Percentiles rank a stretch among this genome's conserved stretches.
phyloP scores from a whole-genome alignment of 2,329 filamentous ascomycete genomes.

The Allantophomopsis lycopodina region DNA sequence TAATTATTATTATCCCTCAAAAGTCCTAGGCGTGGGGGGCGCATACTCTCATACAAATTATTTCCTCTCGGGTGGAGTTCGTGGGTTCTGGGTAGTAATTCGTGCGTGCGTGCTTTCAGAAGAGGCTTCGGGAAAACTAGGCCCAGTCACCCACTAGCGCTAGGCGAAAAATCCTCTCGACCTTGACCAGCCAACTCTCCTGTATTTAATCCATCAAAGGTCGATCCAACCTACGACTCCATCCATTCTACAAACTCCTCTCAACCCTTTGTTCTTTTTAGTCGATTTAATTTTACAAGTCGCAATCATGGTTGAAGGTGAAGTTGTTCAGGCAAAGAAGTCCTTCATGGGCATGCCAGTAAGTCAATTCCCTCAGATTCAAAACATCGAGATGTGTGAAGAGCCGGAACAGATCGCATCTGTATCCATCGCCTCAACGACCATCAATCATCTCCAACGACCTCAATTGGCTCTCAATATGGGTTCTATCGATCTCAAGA shows the following conservation, averaged over 20 bases:
- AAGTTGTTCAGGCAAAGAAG: slow-evolving; percentile 26
- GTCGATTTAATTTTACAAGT: slow-evolving; percentile 27
- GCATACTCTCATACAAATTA: too few species aligned
- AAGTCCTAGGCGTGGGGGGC: too few species aligned
- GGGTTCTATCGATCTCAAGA: background rate
- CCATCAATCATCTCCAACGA: slow-evolving; percentile 10
- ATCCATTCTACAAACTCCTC: slow-evolving; percentile 34
- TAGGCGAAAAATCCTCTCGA: background rate
- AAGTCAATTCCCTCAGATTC: slow-evolving; percentile 22
- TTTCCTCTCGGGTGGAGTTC: too few species aligned
- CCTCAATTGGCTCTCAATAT: slow-evolving; percentile 10
- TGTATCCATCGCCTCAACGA: slow-evolving; percentile 7
- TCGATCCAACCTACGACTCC: background rate
- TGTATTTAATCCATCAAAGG: slow-evolving; percentile 5
- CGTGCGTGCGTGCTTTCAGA: too few species aligned
- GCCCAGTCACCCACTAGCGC: slow-evolving; percentile 1
- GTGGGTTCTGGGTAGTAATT: too few species aligned
- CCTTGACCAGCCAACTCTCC: slow-evolving; percentile 6
- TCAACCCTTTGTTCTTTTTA: slow-evolving; percentile 36
- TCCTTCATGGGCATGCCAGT: slow-evolving; percentile 56
- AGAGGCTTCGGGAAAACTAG: background rate
- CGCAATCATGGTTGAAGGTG: slow-evolving; percentile 4
- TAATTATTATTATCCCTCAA: too few species aligned
- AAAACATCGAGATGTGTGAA: background rate
- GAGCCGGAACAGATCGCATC: slow-evolving; percentile 2